A percentile compares a stretch with the other conserved stretches of the same genome.
Evolutionary conservation across 805 yeast genomes (phyloP).

Genomic region (Saturnispora serradocipensis): DNA sequence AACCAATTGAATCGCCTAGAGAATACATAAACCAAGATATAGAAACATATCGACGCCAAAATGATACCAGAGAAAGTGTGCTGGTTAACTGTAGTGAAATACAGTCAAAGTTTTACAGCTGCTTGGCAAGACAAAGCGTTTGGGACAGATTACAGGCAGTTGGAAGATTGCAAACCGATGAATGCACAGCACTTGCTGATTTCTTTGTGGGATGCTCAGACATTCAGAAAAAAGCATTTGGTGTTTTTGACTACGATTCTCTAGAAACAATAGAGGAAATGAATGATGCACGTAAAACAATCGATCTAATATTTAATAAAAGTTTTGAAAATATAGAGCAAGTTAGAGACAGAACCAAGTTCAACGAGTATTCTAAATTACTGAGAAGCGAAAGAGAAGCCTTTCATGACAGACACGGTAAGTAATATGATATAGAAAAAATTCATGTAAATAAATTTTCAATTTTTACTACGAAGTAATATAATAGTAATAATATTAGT

Average conservation of each 20-base stretch:
- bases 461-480: not conserved
- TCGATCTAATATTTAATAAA: slow-evolving; percentile 24
- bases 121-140: slow-evolving; percentile 17
- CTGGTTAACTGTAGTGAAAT: slow-evolving; percentile 28
- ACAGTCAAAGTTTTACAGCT: slow-evolving; percentile 21
- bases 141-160: slow-evolving; percentile 14
- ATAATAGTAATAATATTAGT: not conserved
- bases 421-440: slow-evolving; percentile 10
- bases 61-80: slow-evolving; percentile 23
- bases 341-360: slow-evolving; percentile 18
- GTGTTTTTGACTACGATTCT: slow-evolving; percentile 25
- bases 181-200: slow-evolving; percentile 22
- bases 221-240: slow-evolving; percentile 26
- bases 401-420: slow-evolving; percentile 21
- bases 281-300: slow-evolving; percentile 20
- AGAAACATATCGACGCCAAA: slow-evolving; percentile 24
- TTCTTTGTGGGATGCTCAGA: slow-evolving; percentile 25
- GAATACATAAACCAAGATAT: slow-evolving; percentile 13
- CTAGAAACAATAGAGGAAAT: slow-evolving; percentile 23
- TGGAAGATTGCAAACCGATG: slow-evolving; percentile 15
- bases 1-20: slow-evolving; percentile 5
- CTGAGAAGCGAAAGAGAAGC: slow-evolving; percentile 24
- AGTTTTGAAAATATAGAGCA: slow-evolving; percentile 22
- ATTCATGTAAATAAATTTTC: not conserved
- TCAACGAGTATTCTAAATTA: slow-evolving; percentile 19